Conservation (phyloP, 2,329 filamentous ascomycete species). For the Plectosphaerella cucumerina region DNA sequence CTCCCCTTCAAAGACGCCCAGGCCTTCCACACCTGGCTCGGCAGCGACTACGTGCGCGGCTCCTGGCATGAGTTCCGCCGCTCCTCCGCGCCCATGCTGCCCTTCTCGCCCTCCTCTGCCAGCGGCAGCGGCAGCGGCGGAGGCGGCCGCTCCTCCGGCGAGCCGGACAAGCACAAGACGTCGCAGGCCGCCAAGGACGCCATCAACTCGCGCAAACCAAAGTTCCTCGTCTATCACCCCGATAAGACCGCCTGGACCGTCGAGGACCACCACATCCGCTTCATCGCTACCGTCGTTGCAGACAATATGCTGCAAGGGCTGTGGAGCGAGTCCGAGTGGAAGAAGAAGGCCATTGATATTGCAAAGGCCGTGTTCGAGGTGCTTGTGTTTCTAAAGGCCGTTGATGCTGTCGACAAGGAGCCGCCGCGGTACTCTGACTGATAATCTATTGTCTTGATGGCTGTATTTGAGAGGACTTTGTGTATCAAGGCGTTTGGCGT, state of each 20-base stretch:
- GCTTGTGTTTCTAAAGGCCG: conserved; percentile 26
- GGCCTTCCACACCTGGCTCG: conserved; percentile 31
- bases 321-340: conserved; percentile 27
- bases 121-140: conserved; percentile 1
- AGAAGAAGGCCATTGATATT: conserved; percentile 24
- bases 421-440: conserved; percentile 22
- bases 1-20: conserved; percentile 28
- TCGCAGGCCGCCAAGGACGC: conserved; percentile 24
- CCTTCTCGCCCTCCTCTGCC: conserved; percentile 7
- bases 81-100: conserved; percentile 20
- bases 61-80: conserved; percentile 31
- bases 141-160: conserved; percentile 9
- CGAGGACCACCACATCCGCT: conserved; percentile 33
- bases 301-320: conserved; percentile 27
- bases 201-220: conserved; percentile 20
- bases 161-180: conserved; percentile 27
- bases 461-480: too few relatives aligned
- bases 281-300: conserved; percentile 28
- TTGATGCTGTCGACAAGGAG: conserved; percentile 13
- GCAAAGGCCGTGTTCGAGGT: conserved; percentile 31
- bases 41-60: conserved; percentile 23
- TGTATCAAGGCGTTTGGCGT: too few relatives aligned
- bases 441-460: background rate
- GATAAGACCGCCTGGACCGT: conserved; percentile 28
- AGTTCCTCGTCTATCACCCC: conserved; percentile 30